A percentile compares a stretch with the other conserved stretches of the same genome.
These are phyloP conservation scores for Raddia distichophylla DNA, from an alignment of 176 grass and related monocot species.

Conservation along the genomic window DNA sequence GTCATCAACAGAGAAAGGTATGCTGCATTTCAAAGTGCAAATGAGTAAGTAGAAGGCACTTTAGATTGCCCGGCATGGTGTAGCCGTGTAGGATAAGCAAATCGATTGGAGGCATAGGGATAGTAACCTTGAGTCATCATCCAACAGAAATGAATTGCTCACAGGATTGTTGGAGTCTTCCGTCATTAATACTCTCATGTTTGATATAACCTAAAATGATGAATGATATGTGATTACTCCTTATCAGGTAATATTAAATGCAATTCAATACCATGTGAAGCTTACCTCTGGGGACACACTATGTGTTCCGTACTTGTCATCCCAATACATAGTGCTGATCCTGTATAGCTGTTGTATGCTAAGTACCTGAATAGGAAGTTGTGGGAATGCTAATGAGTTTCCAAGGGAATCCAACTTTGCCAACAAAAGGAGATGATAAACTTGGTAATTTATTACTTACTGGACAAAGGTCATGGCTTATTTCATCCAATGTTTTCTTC, in stretches of 20 bases:
- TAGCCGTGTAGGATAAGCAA: background rate
- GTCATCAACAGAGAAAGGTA: conserved; percentile 94
- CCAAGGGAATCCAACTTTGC: conserved; percentile 25
- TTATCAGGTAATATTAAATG: conserved; percentile 23
- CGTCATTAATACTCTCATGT: conserved; percentile 97
- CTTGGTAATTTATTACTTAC: conserved; percentile 50
- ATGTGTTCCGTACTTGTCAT: conserved; percentile 98
- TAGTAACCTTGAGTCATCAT: conserved; percentile 95
- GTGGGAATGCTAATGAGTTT: conserved; percentile 37
- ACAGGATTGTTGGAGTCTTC: conserved; percentile 97
- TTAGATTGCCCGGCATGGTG: conserved; percentile 19
- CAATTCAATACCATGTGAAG: background rate
- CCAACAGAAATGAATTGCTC: conserved; percentile 97
- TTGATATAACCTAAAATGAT: conserved; percentile 78
- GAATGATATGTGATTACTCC: conserved; percentile 31
- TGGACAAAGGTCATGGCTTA: conserved; percentile 98
- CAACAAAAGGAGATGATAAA: background rate
- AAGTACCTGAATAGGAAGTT: conserved; percentile 67
- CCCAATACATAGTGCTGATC: conserved; percentile 99
- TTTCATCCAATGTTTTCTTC: conserved; percentile 98
- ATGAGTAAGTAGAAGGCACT: conserved; percentile 17
- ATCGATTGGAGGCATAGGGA: conserved; percentile 13
- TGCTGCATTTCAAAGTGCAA: conserved; percentile 58
- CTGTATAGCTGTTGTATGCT: conserved; percentile 98
- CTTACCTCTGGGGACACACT: conserved; percentile 93